Evolutionary conservation across 768 basidiomycete species (phyloP), one percentile per base, ranked within the genome.

Genomic region (Neoboletus subvelutipes): DNA sequence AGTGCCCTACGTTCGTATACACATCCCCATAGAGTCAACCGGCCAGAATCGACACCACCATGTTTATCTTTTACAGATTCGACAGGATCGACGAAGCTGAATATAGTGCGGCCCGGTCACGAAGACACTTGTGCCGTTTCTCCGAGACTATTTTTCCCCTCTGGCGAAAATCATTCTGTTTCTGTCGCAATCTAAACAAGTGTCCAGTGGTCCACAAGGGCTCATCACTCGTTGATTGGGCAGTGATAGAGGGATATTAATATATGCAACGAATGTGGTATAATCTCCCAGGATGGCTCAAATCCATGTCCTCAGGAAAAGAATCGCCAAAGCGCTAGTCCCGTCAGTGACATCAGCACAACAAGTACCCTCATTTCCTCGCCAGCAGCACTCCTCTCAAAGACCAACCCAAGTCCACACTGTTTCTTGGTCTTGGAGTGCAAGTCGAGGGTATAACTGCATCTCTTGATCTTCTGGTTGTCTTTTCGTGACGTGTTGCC

Each of bases 381-480:
- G 7, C 88, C 88, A 24, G 88, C 87, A 1, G 79, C 70, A 20
- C 83, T 83, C 57, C 69, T 76, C 70, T 89, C 88, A 31, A 81
- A 62, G 31, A 87, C 53, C 56, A 88, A 66, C 39, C 75, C 72
- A 34, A 75, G 8, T 43, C 82, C 59, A 11, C 78, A 78, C 40
- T 71, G 70, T 58, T 74, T 75, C 71, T 75, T 68, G 39, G 75
- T 59, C 40, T 71, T 70, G 37, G 77, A 75, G 55, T 65, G 53
- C 46, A 72, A 58, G 56, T 64, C 61, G 50, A 76, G 50, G 50
- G 58, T 55, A 62, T 69, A 68, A 29, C 24, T 50, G 50, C 64
- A 59, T 56, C 63, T 68, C 53, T 36, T 71, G 26, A 42, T 45
- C 64, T 69, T 50, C 71, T 65, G 8, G 67, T 64, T 9, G 77